Evolutionary conservation across 2,329 filamentous ascomycete genomes (phyloP).

Genomic region (Fusarium heterosporum): DNA sequence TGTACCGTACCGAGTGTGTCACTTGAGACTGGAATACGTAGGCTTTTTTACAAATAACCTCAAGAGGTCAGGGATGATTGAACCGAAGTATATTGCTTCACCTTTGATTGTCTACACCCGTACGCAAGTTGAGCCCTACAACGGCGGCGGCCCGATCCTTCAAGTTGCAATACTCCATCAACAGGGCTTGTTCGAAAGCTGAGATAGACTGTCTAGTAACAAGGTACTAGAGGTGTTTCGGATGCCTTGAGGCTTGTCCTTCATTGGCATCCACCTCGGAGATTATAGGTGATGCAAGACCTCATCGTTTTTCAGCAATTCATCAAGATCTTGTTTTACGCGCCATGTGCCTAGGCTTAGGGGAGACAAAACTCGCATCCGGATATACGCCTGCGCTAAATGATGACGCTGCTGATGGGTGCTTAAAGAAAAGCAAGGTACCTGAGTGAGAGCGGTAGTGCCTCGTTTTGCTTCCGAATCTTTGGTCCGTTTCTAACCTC

Average conservation of each 20-base stretch:
- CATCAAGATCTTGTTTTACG: conserved; percentile 7
- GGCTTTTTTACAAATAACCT: conserved; percentile 25
- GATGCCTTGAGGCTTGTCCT: not conserved
- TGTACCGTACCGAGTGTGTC: not conserved
- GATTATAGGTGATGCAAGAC: not conserved
- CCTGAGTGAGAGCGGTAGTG: not conserved
- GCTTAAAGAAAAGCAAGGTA: not conserved
- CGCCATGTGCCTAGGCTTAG: conserved; percentile 10
- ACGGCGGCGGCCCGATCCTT: conserved; percentile 34
- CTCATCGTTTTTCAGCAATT: conserved; percentile 1
- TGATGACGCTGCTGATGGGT: conserved; percentile 9
- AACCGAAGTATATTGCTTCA: conserved; percentile 4
- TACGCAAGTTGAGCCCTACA: conserved; percentile 19
- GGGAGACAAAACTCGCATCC: conserved; percentile 12
- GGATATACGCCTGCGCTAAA: conserved; percentile 17
- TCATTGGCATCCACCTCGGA: not conserved
- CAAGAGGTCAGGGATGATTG: conserved; percentile 11
- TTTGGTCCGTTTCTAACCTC: conserved; percentile 19
- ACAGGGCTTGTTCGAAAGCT: not conserved
- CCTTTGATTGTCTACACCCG: not conserved
- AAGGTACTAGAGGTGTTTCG: not conserved
- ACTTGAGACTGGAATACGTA: not conserved
- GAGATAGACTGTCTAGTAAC: conserved; percentile 1
- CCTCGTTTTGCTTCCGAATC: conserved; percentile 4
- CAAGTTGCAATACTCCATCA: conserved; percentile 5